Base-by-base conservation (phyloP, 768 basidiomycete genomes). In the Serendipita vermifera region DNA sequence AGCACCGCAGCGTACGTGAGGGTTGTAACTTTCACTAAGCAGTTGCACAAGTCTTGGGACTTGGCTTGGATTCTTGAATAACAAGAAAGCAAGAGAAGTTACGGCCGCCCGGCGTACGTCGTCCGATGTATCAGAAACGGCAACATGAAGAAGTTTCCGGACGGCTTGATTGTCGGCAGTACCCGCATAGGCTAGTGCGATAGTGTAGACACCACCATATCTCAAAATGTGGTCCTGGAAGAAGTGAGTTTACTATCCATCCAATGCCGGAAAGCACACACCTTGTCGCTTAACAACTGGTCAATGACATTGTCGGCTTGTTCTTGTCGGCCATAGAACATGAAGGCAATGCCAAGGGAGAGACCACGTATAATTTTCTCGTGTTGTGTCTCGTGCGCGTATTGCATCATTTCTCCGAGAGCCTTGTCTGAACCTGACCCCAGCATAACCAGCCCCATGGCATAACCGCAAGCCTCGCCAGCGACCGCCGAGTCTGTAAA, bases 321-420 rank as follows among this genome's bases (percentile, higher is more conserved):
- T 66, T 97, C 96, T 69, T 93, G 89, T 51, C 84, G 79, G 36
- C 88, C 91, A 60, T 94, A 98, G 70, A 80, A 89, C 58, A 98
- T 78, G 68, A 98, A 89, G 2, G 90, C 89, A 39, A 92, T 75
- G 20, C 94, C 94, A 62, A 99, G 77, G 5, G 93, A 88, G 55
- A 99, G 76, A 61, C 92, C 92, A 40, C 96, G 84, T 56, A 98
- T 98, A 64, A 98, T 98, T 74, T 98, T 99, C 73, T 99, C 96
- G 66, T 98, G 96, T 64, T 96, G 91, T 1, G 96, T 99, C 66
- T 99, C 96, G 56, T 86, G 80, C 27, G 96, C 92, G 65, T 99
- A 99, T 54, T 84, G 79, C 57, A 97, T 73, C 94, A 97, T 98
- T 71, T 99, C 96, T 27, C 87, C 83, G 33, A 91, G 80, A 55